A percentile compares a stretch with the other conserved stretches of the same genome.
phyloP scores from a whole-genome alignment of 208 protist genomes.

The Leishmania turanica region DNA sequence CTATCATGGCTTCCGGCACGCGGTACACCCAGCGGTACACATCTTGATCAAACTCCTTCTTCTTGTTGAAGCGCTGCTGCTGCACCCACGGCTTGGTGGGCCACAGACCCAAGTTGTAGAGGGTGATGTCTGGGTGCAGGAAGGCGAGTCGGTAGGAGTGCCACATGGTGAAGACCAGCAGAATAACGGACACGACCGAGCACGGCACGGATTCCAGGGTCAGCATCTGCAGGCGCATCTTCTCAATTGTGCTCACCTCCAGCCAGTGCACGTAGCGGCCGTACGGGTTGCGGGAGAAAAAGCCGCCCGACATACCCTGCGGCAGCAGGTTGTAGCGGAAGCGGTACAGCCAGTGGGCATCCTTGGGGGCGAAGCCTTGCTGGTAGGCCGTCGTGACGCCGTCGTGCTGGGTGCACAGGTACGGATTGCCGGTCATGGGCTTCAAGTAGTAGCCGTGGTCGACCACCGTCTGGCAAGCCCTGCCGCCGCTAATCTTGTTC shows the following conservation, averaged over 20 bases:
- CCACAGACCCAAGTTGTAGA: constrained; percentile 79
- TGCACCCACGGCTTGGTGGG: constrained; percentile 79
- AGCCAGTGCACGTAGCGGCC: constrained; percentile 86
- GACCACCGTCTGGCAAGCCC: constrained; percentile 57
- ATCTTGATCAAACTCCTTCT: constrained; percentile 65
- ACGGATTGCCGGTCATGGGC: constrained; percentile 76
- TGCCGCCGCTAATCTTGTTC: constrained; percentile 57
- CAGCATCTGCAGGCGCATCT: constrained; percentile 66
- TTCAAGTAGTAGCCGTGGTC: constrained; percentile 77
- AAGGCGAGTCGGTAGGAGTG: constrained; percentile 69
- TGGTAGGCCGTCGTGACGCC: constrained; percentile 73
- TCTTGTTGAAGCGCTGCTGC: constrained; percentile 86
- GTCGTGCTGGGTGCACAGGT: constrained; percentile 68
- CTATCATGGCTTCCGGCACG: constrained; percentile 67
- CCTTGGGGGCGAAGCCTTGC: constrained; percentile 69
- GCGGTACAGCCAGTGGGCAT: constrained; percentile 82
- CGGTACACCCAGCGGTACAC: constrained; percentile 83
- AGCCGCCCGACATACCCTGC: constrained; percentile 62
- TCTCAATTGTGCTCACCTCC: constrained; percentile 85
- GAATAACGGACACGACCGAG: constrained; percentile 39
- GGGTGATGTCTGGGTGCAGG: constrained; percentile 80
- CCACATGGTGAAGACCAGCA: constrained; percentile 66
- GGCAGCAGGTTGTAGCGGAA: constrained; percentile 84
- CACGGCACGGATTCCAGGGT: constrained; percentile 66
- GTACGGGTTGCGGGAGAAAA: constrained; percentile 84